A percentile compares a stretch with the other conserved stretches of the same genome.
These are phyloP conservation scores for Fusarium sp. DNA, from an alignment of 2,329 filamentous ascomycete species.

Conservation along the genomic window DNA sequence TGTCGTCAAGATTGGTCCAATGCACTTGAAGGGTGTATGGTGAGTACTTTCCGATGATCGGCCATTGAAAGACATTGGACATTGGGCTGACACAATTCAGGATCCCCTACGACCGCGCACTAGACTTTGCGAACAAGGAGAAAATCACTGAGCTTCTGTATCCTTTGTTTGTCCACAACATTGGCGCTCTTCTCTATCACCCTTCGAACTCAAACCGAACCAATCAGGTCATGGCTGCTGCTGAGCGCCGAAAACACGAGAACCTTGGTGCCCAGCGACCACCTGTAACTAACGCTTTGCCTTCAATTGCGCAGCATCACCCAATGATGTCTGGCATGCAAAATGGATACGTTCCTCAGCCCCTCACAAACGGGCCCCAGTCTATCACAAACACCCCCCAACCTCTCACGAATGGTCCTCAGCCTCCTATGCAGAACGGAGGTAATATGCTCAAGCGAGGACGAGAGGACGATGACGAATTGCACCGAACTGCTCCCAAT, in stretches of 20 bases:
- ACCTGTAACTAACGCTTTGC: conserved; percentile 67
- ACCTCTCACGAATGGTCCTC: conserved; percentile 28
- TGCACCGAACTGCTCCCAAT: conserved; percentile 73
- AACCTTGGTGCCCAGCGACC: conserved; percentile 69
- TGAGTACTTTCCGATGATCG: conserved; percentile 63
- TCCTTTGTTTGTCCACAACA: conserved; percentile 97
- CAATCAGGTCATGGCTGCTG: conserved; percentile 88
- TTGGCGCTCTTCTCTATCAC: conserved; percentile 92
- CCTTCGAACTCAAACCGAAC: conserved; percentile 87
- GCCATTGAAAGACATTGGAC: conserved; percentile 23
- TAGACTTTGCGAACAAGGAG: conserved; percentile 99
- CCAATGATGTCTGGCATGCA: conserved; percentile 32
- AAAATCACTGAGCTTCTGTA: conserved; percentile 97
- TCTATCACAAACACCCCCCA: conserved; percentile 37
- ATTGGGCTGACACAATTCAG: conserved; percentile 62
- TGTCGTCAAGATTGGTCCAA: conserved; percentile 98
- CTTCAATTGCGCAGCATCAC: conserved; percentile 74
- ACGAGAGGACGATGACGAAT: conserved; percentile 71
- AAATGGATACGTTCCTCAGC: conserved; percentile 24
- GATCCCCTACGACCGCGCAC: conserved; percentile 97
- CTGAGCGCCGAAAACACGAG: conserved; percentile 81
- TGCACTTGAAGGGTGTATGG: conserved; percentile 99
- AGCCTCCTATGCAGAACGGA: conserved; percentile 70
- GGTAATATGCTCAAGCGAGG: conserved; percentile 62
- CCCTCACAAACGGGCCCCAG: conserved; percentile 25